Evolutionary conservation across 2,329 filamentous ascomycete genomes (phyloP).

Genomic region (Stylonectria norvegica): DNA sequence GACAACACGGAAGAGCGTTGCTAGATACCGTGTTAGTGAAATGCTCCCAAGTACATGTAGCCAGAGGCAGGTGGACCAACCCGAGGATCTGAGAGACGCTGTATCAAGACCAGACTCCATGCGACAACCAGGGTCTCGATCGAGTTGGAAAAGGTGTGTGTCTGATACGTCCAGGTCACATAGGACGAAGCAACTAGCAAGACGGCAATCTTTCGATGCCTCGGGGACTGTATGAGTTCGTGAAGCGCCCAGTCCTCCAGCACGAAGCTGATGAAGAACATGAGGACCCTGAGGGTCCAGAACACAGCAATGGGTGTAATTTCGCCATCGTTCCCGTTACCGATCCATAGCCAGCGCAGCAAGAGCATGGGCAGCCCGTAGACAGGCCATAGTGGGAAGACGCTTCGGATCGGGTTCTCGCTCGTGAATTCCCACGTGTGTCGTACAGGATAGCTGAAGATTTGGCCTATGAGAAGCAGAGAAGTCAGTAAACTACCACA

Average conservation of each 20-base stretch:
- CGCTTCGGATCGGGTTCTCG: conserved; percentile 83
- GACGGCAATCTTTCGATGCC: conserved; percentile 68
- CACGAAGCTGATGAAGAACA: conserved; percentile 95
- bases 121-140: conserved; percentile 89
- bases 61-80: conserved; percentile 45
- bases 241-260: conserved; percentile 96
- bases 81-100: conserved; percentile 76
- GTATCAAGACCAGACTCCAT: conserved; percentile 90
- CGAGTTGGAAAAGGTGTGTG: conserved; percentile 97
- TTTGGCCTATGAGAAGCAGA: conserved; percentile 60
- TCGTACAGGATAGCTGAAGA: conserved; percentile 87
- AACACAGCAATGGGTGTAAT: conserved; percentile 85
- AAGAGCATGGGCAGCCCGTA: conserved; percentile 94
- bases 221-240: conserved; percentile 77
- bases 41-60: conserved; percentile 5
- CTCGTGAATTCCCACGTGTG: conserved; percentile 96
- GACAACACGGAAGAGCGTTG: conserved; percentile 73
- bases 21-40: conserved; percentile 40
- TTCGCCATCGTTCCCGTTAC: conserved; percentile 70
- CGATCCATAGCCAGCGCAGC: conserved; percentile 87
- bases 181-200: conserved; percentile 92
- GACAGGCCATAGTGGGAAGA: conserved; percentile 93
- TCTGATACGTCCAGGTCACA: conserved; percentile 98
- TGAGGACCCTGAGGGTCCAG: conserved; percentile 81
- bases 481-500: conserved; percentile 14